Evolutionary conservation across 129 eudicot species (phyloP).

Genomic region (sunflower (Helianthus annuus)): DNA sequence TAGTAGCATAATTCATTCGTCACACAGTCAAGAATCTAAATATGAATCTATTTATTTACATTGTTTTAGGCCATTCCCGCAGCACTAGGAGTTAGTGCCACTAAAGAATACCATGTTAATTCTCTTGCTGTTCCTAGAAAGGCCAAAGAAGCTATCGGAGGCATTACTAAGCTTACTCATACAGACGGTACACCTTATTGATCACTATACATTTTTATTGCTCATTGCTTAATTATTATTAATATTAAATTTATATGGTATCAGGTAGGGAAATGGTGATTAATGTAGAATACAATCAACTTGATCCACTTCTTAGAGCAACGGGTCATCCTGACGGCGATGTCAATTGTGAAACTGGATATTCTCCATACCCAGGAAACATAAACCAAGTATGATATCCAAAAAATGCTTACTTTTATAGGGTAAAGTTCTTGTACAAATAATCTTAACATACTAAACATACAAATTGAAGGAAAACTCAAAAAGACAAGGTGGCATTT

Average conservation of each 20-base stretch:
- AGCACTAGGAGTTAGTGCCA: constrained; percentile 89
- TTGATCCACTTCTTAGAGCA: constrained; percentile 97
- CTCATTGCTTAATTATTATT: background rate
- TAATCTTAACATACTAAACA: too few species aligned
- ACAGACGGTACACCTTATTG: constrained; percentile 62
- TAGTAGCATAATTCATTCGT: constrained; percentile 11
- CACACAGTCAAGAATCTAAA: constrained; percentile 6
- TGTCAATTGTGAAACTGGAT: constrained; percentile 86
- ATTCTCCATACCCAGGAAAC: constrained; percentile 97
- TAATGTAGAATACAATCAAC: constrained; percentile 98
- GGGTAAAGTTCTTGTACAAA: too few species aligned
- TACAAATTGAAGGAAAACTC: too few species aligned
- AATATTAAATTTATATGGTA: constrained; percentile 5
- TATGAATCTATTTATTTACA: constrained; percentile 15
- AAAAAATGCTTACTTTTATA: background rate
- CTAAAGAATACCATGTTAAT: constrained; percentile 85
- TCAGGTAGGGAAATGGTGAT: constrained; percentile 97
- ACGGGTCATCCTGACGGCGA: constrained; percentile 93
- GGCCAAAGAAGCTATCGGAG: constrained; percentile 99
- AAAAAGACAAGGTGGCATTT: too few species aligned
- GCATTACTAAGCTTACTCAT: constrained; percentile 96
- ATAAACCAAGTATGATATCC: constrained; percentile 71
- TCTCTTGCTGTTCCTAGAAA: constrained; percentile 97
- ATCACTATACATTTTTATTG: background rate
- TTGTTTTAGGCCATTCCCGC: constrained; percentile 84